Evolutionary conservation across 164 flowering plant species (phyloP).

Genomic region (Cinnamomum chago): DNA sequence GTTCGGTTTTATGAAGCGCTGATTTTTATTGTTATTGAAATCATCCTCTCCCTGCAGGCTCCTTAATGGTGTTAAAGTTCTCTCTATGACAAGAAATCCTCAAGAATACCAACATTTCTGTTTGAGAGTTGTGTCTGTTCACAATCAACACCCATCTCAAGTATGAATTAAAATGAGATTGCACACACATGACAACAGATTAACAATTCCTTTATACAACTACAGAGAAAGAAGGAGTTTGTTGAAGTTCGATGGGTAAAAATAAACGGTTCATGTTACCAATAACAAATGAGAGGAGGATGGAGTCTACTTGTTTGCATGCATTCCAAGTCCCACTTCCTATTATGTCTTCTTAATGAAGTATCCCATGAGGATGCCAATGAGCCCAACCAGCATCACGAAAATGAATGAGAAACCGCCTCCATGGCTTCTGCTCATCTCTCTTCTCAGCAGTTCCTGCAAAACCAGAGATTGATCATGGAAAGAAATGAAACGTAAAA

Average conservation of each 20-base stretch:
- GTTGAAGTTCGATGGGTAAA: not conserved
- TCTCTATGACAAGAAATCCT: too few species aligned
- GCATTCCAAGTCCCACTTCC: not conserved
- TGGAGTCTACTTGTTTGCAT: not conserved
- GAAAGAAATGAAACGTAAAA: too few species aligned
- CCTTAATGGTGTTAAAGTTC: too few species aligned
- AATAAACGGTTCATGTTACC: not conserved
- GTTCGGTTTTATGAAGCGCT: too few species aligned
- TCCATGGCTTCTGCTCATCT: conserved; percentile 34
- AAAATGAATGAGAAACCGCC: conserved; percentile 38
- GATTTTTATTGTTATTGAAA: too few species aligned
- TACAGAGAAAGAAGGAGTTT: not conserved
- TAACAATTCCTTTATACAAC: not conserved
- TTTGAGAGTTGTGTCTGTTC: too few species aligned
- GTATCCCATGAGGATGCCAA: conserved; percentile 51
- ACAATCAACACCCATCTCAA: not conserved
- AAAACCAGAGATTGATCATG: not conserved
- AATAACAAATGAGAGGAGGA: not conserved
- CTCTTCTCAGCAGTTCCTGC: conserved; percentile 58
- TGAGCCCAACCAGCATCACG: conserved; percentile 44
- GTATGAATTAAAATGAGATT: not conserved
- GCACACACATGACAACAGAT: not conserved
- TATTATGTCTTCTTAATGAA: conserved; percentile 30
- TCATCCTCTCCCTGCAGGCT: too few species aligned
- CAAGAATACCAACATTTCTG: too few species aligned